phyloP scores from a whole-genome alignment of 2,329 filamentous ascomycete species.

The Aspergillus aculeatus region DNA sequence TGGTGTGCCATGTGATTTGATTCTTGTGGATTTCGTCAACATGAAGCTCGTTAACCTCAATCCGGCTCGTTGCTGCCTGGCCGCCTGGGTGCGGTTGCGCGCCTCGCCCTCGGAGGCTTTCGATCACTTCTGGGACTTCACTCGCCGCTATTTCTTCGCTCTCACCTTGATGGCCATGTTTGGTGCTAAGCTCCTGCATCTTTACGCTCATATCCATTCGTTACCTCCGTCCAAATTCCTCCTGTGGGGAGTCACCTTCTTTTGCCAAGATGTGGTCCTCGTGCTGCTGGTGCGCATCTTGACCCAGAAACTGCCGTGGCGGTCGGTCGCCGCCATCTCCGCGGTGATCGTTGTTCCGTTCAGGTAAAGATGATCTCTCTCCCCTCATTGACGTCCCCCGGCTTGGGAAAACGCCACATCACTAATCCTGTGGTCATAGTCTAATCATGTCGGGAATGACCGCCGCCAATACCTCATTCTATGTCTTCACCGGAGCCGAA shows the following conservation, averaged over 20 bases:
- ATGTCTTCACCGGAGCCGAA: conserved; percentile 35
- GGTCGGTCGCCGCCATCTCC: conserved; percentile 18
- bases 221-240: conserved; percentile 24
- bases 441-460: conserved; percentile 34
- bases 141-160: conserved; percentile 33
- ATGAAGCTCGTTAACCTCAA: conserved; percentile 13
- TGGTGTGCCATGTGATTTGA: conserved; percentile 4
- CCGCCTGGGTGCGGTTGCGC: conserved; percentile 9
- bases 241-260: conserved; percentile 30
- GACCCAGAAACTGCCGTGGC: conserved; percentile 24
- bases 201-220: conserved; percentile 29
- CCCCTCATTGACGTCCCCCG: background rate
- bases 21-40: background rate
- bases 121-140: conserved; percentile 28
- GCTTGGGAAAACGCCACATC: background rate
- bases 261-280: conserved; percentile 31
- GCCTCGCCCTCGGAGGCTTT: conserved; percentile 18
- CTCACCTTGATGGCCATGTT: conserved; percentile 28
- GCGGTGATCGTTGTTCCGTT: conserved; percentile 28
- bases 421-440: conserved; percentile 15
- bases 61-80: conserved; percentile 5
- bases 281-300: conserved; percentile 25
- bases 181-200: conserved; percentile 27
- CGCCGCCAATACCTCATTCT: conserved; percentile 35
- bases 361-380: conserved; percentile 21